Percentiles rank a stretch among this genome's conserved stretches.
phyloP scores from a whole-genome alignment of 768 basidiomycete genomes.

The Russula sp. region DNA sequence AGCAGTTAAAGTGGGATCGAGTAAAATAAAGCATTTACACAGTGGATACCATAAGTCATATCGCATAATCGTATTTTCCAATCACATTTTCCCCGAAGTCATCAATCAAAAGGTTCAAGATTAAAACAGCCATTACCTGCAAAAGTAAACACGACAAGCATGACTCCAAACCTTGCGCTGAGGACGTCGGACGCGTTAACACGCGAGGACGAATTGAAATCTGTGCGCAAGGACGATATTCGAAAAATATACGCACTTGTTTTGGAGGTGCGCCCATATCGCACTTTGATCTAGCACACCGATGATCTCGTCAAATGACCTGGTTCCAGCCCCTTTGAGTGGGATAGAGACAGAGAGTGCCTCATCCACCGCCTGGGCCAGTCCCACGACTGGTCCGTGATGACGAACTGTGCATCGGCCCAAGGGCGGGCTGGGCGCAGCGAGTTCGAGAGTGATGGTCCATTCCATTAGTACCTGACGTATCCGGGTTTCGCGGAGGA shows the following conservation, averaged over 20 bases:
- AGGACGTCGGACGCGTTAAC: conserved; percentile 22
- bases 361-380: conserved; percentile 27
- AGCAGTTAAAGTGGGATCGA: too few relatives aligned
- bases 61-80: too few relatives aligned
- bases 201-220: conserved; percentile 2
- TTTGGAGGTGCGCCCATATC: conserved; percentile 43
- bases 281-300: conserved; percentile 34
- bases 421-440: conserved; percentile 54
- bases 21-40: too few relatives aligned
- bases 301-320: too few relatives aligned
- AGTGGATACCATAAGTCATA: too few relatives aligned
- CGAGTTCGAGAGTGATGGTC: conserved; percentile 32
- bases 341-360: conserved; percentile 21
- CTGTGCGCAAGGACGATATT: too few relatives aligned
- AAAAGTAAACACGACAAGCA: too few relatives aligned
- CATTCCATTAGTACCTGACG: conserved; percentile 26
- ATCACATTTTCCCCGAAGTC: too few relatives aligned
- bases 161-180: conserved; percentile 23
- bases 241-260: conserved; percentile 36
- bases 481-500: conserved; percentile 32
- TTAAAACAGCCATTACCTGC: not conserved
- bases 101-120: conserved; percentile 12
- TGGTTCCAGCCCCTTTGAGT: too few relatives aligned
- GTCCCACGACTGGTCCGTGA: conserved; percentile 31
- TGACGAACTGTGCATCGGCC: conserved; percentile 46